Conservation (phyloP, 805 yeast genomes). For the Candida caryicola region DNA sequence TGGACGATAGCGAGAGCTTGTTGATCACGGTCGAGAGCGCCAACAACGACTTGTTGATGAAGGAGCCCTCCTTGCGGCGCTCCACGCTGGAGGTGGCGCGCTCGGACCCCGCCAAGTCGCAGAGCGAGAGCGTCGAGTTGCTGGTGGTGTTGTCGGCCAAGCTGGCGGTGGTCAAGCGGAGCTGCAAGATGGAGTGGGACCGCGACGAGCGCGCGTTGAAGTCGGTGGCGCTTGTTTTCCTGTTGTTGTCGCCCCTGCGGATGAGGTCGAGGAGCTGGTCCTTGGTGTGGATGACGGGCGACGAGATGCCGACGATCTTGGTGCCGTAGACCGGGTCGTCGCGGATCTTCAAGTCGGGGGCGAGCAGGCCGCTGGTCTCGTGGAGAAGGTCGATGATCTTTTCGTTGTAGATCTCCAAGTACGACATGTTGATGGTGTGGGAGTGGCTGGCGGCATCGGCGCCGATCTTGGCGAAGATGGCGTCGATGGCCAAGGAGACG, state of each 20-base stretch:
- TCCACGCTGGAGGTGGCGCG: conserved; percentile 65
- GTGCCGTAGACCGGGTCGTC: conserved; percentile 76
- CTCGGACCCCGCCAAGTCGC: conserved; percentile 98
- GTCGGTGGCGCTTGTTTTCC: conserved; percentile 87
- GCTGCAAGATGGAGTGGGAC: conserved; percentile 84
- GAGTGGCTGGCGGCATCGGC: conserved; percentile 23
- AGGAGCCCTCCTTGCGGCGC: conserved; percentile 90
- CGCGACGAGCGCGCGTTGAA: conserved; percentile 84
- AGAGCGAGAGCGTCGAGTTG: conserved; percentile 69
- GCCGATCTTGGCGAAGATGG: conserved; percentile 51
- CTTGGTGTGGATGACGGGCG: conserved; percentile 53
- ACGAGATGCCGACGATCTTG: conserved; percentile 69
- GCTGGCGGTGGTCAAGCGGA: conserved; percentile 52
- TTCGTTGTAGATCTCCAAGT: conserved; percentile 86
- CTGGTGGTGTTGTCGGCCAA: conserved; percentile 36
- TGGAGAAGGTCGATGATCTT: conserved; percentile 72
- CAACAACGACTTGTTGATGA: conserved; percentile 82
- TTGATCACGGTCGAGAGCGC: conserved; percentile 93
- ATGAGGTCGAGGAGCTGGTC: conserved; percentile 61
- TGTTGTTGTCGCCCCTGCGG: conserved; percentile 63
- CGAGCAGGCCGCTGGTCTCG: conserved; percentile 14
- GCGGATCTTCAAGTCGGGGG: conserved; percentile 66
- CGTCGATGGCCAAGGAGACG: conserved; percentile 62
- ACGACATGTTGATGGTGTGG: conserved; percentile 58
- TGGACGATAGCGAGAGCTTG: conserved; percentile 50